phyloP scores from a whole-genome alignment of 305 asterid species.

The Nicotiana rustica region DNA sequence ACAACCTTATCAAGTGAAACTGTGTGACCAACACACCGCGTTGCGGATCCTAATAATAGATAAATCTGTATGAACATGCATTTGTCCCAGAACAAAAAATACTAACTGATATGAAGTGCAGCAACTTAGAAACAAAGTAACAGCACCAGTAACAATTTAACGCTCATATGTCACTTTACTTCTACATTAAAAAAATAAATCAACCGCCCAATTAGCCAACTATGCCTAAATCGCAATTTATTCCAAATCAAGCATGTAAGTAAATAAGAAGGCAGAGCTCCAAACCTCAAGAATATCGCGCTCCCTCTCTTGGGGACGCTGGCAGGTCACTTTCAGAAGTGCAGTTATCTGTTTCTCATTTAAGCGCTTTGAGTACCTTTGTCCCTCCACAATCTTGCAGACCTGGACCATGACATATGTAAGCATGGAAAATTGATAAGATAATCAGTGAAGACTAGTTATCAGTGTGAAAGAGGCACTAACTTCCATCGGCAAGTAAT shows the following conservation, averaged over 20 bases:
- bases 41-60: neutral
- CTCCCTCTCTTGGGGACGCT: slow-evolving; percentile 90
- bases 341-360: slow-evolving; percentile 92
- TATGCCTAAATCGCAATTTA: neutral
- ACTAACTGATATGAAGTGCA: neutral
- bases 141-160: slow-evolving; percentile 12
- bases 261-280: neutral
- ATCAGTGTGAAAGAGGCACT: slow-evolving; percentile 29
- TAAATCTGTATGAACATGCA: slow-evolving; percentile 1
- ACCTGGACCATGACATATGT: slow-evolving; percentile 57
- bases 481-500: slow-evolving; percentile 98
- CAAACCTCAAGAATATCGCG: slow-evolving; percentile 73
- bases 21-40: neutral
- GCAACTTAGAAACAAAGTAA: neutral
- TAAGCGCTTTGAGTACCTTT: slow-evolving; percentile 87
- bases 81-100: neutral
- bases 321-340: slow-evolving; percentile 91
- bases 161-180: neutral
- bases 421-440: neutral
- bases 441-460: neutral
- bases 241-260: neutral
- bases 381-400: slow-evolving; percentile 93
- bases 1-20: neutral
- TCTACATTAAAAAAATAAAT: neutral
- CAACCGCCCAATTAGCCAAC: neutral